These are phyloP conservation scores for Suillus variegatus DNA, from an alignment of 768 basidiomycete genomes.

Conservation along the genomic window DNA sequence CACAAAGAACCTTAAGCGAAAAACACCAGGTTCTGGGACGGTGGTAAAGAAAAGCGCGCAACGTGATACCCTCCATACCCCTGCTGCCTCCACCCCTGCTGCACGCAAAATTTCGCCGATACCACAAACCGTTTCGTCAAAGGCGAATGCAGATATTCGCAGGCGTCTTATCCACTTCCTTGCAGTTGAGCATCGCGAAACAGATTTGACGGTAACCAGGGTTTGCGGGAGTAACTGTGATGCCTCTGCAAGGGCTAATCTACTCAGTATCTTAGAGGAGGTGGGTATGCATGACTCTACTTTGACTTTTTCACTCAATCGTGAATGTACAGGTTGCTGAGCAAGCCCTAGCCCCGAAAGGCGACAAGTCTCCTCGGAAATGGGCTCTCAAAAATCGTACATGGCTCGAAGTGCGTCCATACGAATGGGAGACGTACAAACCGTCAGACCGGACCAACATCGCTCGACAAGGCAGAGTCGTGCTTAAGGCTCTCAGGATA, in stretches of 20 bases:
- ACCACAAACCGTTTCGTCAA: slow-evolving; percentile 22
- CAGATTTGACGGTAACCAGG: slow-evolving; percentile 38
- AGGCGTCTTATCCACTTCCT: slow-evolving; percentile 51
- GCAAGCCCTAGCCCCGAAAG: slow-evolving; percentile 34
- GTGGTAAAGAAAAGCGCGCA: slow-evolving; percentile 20
- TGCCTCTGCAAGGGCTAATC: slow-evolving; percentile 37
- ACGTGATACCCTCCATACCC: slow-evolving; percentile 27
- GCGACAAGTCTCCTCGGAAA: slow-evolving; percentile 37
- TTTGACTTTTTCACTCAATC: background rate
- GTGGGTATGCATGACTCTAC: slow-evolving; percentile 33
- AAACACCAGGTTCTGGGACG: slow-evolving; percentile 32
- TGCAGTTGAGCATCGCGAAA: slow-evolving; percentile 49
- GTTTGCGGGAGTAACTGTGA: slow-evolving; percentile 46
- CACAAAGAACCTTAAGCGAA: slow-evolving; percentile 46
- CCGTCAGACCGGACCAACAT: slow-evolving; percentile 50
- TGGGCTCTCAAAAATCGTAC: slow-evolving; percentile 58
- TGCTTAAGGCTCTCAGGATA: slow-evolving; percentile 51
- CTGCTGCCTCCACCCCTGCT: slow-evolving; percentile 29
- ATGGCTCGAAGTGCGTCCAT: slow-evolving; percentile 74
- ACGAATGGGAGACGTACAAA: slow-evolving; percentile 54
- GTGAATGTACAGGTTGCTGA: slow-evolving; percentile 50
- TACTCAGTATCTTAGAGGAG: slow-evolving; percentile 51
- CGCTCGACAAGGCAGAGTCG: slow-evolving; percentile 51
- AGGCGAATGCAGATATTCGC: slow-evolving; percentile 25
- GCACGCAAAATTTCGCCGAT: slow-evolving; percentile 33